Evolutionary conservation across 2,329 filamentous ascomycete species (phyloP).

Genomic region (Sporothrix protearum): DNA sequence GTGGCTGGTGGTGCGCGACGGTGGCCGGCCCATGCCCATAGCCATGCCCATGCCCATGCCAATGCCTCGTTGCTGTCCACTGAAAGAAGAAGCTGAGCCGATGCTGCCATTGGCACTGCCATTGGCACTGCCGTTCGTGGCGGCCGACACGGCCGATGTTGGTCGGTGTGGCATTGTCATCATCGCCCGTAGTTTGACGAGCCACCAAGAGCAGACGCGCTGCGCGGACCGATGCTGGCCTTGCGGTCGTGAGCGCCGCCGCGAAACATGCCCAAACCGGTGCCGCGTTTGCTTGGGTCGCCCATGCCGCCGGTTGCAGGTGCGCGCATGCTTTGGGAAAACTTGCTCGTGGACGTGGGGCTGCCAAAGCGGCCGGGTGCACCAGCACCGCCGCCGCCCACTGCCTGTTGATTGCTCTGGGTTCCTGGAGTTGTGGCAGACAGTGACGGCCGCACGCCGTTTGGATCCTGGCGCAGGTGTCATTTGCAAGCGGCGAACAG

Average conservation of each 20-base stretch:
- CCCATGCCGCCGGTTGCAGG: constrained; percentile 47
- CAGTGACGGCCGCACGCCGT: constrained; percentile 52
- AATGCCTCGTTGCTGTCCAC: constrained; percentile 41
- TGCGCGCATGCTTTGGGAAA: constrained; percentile 59
- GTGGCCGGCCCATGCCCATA: constrained; percentile 44
- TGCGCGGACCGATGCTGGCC: constrained; percentile 54
- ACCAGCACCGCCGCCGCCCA: too few species aligned
- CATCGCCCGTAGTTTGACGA: constrained; percentile 49
- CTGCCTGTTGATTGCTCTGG: constrained; percentile 33
- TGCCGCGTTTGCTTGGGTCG: constrained; percentile 55
- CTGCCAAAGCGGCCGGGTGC: constrained; percentile 58
- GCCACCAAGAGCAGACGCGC: constrained; percentile 56
- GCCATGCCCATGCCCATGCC: constrained; percentile 41
- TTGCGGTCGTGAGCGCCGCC: constrained; percentile 39
- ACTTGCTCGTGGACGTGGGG: constrained; percentile 58
- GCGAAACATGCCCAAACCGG: constrained; percentile 11
- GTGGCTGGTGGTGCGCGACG: constrained; percentile 36
- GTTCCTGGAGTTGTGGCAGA: constrained; percentile 45
- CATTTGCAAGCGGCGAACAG: constrained; percentile 65
- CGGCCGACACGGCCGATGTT: constrained; percentile 46
- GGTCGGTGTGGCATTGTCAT: constrained; percentile 44
- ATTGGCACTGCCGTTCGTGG: not conserved
- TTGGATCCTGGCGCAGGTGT: constrained; percentile 47
- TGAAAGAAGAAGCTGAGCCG: constrained; percentile 47
- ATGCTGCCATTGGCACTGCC: constrained; percentile 33